Evolutionary conservation across 129 eudicot species (phyloP).

Genomic region (Chrysanthemum seticuspe): DNA sequence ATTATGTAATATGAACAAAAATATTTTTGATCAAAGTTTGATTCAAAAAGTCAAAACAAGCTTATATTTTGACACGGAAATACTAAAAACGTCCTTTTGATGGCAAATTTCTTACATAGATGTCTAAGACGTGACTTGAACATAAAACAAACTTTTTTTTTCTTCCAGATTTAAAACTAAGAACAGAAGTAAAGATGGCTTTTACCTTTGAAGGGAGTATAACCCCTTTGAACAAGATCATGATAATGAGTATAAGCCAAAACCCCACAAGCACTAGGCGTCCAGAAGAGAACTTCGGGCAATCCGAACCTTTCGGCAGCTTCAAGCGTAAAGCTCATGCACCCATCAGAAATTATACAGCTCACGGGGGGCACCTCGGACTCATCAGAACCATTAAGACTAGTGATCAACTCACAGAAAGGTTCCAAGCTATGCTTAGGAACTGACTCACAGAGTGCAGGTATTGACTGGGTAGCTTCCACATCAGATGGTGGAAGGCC

Average conservation of each 20-base stretch:
- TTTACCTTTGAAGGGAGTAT: conserved; percentile 59
- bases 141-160: no score
- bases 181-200: no score
- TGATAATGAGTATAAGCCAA: conserved; percentile 42
- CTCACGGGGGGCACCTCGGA: conserved; percentile 52
- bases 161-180: no score
- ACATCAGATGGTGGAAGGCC: conserved; percentile 51
- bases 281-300: conserved; percentile 58
- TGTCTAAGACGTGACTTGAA: no score
- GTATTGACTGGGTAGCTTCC: conserved; percentile 59
- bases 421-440: conserved; percentile 40
- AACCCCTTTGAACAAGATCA: conserved; percentile 41
- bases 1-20: no score
- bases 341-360: conserved; percentile 64
- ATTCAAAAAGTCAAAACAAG: no score
- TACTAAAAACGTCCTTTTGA: no score
- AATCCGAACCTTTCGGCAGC: conserved; percentile 56
- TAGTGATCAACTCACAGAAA: conserved; percentile 34
- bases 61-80: no score
- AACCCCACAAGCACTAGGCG: conserved; percentile 60
- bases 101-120: no score
- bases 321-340: conserved; percentile 57
- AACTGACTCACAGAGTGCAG: conserved; percentile 42
- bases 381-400: conserved; percentile 21
- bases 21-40: no score